Evolutionary conservation across 225 moss, liverwort and hornwort species (phyloP), one percentile per base, ranked within the genome.

Genomic region (Bryoerythrophyllum caledonicum): DNA sequence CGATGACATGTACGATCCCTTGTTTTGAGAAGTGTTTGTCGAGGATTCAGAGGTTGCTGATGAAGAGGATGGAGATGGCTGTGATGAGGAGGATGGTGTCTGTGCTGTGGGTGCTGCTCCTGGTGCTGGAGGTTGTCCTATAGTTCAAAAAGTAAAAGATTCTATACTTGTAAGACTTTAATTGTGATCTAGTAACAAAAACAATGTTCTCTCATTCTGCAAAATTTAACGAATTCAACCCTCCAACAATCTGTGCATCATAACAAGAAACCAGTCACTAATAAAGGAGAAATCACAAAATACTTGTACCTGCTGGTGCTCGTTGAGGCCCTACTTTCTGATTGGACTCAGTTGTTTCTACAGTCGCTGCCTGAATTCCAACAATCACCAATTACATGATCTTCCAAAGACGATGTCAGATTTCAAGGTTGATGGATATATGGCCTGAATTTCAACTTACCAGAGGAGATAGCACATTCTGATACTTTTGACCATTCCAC

Each of bases 401-500:
- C 30, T 56, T 24, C 26, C 52, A 26, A 69, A 72, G 63, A 83
- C 38, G 56, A 63, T 56, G 43, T 34, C 25, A 7, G 5, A 72
- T 40, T 62, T 55, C 62, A 61, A 71, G 26, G 72, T 25, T n/a
- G 16, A 72, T 3, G 51, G 10, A 27, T 52, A 19, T 21, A 72
- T n/a, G 26, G 55, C 46, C 35, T 34, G 23, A 58, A 26, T 15
- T 68, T 41, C 4, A 48, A 77, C 82, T 72, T 76, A 86, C 92
- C 81, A 86, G 54, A 13, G 88, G 82, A 51, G 83, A 82, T 49
- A 77, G 76, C 52, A 80, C 21, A 41, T 73, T 81, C 59, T 76
- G 78, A 60, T 92, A 92, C 21, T 87, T 72, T 51, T 83, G 57
- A 17, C 92, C 92, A 84, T 90, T 85, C 92, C 92, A 92, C 44